Percentiles rank a stretch among this genome's conserved stretches.
phyloP scores from a whole-genome alignment of 2,329 filamentous ascomycete species.

The Teratosphaeria epicoccoides region DNA sequence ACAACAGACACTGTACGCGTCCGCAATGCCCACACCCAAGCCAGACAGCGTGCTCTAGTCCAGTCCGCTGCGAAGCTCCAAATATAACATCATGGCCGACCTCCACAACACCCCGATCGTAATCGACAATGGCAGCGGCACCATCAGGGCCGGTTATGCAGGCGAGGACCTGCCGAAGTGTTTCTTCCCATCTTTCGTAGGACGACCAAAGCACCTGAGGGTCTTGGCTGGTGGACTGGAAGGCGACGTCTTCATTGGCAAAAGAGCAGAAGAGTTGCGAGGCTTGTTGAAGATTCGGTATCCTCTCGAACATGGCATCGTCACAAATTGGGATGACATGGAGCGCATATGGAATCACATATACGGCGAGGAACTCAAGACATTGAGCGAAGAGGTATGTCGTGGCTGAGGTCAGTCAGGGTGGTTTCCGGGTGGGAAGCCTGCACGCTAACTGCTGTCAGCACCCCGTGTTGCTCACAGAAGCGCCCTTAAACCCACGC shows the following conservation, averaged over 20 bases:
- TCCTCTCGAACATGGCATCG: slow-evolving; percentile 92
- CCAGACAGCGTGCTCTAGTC: slow-evolving; percentile 5
- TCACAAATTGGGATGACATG: slow-evolving; percentile 99
- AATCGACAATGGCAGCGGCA: slow-evolving; percentile 96
- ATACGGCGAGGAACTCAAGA: slow-evolving; percentile 91
- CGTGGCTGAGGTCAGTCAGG: slow-evolving; percentile 13
- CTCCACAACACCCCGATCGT: slow-evolving; percentile 98
- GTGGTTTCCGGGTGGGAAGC: not conserved
- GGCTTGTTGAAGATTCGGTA: slow-evolving; percentile 93
- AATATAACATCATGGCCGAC: slow-evolving; percentile 45
- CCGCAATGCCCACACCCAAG: not conserved
- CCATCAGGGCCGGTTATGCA: slow-evolving; percentile 91
- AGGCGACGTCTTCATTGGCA: slow-evolving; percentile 93
- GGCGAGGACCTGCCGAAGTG: slow-evolving; percentile 93
- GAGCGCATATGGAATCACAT: slow-evolving; percentile 99
- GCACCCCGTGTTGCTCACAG: slow-evolving; percentile 92
- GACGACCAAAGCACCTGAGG: slow-evolving; percentile 85
- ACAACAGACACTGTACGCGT: not conserved
- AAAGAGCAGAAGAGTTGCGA: slow-evolving; percentile 79
- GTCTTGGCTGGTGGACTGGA: slow-evolving; percentile 94
- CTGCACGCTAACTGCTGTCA: slow-evolving; percentile 27
- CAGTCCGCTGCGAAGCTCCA: slow-evolving; percentile 1
- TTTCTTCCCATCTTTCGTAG: slow-evolving; percentile 95
- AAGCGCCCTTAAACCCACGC: slow-evolving; percentile 89
- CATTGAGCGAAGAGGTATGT: slow-evolving; percentile 82